These are phyloP conservation scores for Stachybotrys chartarum DNA, from an alignment of 2,329 filamentous ascomycete species.

Conservation along the genomic window DNA sequence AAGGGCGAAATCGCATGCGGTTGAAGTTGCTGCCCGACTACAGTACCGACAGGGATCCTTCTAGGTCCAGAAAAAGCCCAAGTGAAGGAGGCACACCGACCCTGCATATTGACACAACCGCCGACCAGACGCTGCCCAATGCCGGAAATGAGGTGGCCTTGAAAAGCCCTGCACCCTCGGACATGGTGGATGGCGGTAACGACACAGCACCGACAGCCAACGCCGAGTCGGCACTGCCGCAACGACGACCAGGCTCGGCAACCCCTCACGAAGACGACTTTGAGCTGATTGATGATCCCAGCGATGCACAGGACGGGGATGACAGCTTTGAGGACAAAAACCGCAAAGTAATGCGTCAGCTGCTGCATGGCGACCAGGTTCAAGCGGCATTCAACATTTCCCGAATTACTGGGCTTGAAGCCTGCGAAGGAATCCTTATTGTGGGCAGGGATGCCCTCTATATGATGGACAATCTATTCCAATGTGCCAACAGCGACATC, in stretches of 20 bases:
- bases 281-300: slow-evolving; percentile 90
- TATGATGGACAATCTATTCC: slow-evolving; percentile 94
- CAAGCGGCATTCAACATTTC: slow-evolving; percentile 95
- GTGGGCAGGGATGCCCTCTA: slow-evolving; percentile 89
- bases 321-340: slow-evolving; percentile 95
- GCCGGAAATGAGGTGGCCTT: background rate
- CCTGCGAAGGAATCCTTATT: slow-evolving; percentile 87
- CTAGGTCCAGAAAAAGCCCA: slow-evolving; percentile 74
- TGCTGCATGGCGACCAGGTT: slow-evolving; percentile 85
- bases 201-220: slow-evolving; percentile 9
- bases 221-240: slow-evolving; percentile 13
- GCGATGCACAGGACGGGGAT: slow-evolving; percentile 66
- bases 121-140: slow-evolving; percentile 11
- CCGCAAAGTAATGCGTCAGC: slow-evolving; percentile 89
- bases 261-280: slow-evolving; percentile 73
- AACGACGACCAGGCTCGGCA: slow-evolving; percentile 13
- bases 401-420: slow-evolving; percentile 86
- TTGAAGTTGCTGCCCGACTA: slow-evolving; percentile 78
- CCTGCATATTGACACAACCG: slow-evolving; percentile 24
- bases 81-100: slow-evolving; percentile 31
- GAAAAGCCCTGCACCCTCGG: slow-evolving; percentile 10
- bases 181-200: slow-evolving; percentile 11
- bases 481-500: slow-evolving; percentile 90
- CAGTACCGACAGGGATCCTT: slow-evolving; percentile 60
- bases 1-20: slow-evolving; percentile 92